A percentile compares a stretch with the other conserved stretches of the same genome.
phyloP scores from a whole-genome alignment of 1,284 basidiomycete genomes.

The Sanghuangporus sanghuang region DNA sequence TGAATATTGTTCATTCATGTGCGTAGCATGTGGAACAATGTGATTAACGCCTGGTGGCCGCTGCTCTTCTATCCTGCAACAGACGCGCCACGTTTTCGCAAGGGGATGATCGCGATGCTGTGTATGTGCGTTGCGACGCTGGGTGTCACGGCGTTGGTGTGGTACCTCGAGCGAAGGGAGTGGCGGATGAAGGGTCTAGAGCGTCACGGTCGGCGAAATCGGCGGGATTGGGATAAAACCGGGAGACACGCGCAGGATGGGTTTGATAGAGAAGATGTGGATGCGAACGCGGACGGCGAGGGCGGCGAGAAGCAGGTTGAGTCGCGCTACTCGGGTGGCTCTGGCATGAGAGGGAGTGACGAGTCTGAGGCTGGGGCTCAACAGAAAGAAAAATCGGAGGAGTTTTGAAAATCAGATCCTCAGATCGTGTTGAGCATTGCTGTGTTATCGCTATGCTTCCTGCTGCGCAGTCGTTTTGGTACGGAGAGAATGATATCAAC shows the following conservation, averaged over 20 bases:
- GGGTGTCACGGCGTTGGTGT: conserved; percentile 49
- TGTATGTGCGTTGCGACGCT: conserved; percentile 52
- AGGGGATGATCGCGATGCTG: conserved; percentile 65
- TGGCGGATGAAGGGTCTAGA: background rate
- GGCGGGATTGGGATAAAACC: background rate
- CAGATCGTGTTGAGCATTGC: no score
- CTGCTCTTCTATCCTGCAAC: conserved; percentile 63
- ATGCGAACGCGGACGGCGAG: background rate
- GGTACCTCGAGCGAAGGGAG: conserved; percentile 49
- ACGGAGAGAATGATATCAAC: no score
- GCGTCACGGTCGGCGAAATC: background rate
- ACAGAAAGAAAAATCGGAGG: background rate
- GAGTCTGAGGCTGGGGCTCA: background rate
- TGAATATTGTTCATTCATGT: background rate
- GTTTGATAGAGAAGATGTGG: background rate
- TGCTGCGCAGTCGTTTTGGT: no score
- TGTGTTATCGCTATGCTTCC: no score
- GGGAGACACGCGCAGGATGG: background rate
- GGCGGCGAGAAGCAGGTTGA: background rate
- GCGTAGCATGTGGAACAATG: conserved; percentile 66
- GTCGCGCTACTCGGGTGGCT: background rate
- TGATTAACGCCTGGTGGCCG: conserved; percentile 66
- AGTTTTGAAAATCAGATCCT: background rate
- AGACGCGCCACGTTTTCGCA: conserved; percentile 57
- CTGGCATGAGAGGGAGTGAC: background rate